Conservation (phyloP, 164 flowering plant genomes). For the Pachysandra terminalis region DNA sequence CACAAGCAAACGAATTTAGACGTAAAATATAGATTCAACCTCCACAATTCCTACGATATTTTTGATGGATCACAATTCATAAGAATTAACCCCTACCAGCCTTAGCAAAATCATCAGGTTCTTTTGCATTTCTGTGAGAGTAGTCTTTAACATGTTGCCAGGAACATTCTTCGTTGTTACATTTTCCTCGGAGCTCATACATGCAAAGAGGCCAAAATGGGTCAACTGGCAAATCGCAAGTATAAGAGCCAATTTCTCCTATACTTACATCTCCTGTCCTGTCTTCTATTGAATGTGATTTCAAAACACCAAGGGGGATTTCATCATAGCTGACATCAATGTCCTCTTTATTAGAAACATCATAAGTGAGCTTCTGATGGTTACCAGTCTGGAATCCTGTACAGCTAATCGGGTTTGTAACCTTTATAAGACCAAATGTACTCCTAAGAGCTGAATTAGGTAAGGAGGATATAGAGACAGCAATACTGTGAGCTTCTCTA, state of each 20-base stretch:
- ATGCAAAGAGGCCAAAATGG: conserved; percentile 90
- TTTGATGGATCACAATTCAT: neutral
- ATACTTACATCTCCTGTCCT: conserved; percentile 9
- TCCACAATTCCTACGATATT: neutral
- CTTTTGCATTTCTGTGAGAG: conserved; percentile 19
- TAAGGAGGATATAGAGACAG: conserved; percentile 11
- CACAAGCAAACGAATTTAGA: conserved; percentile 13
- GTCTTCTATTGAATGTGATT: conserved; percentile 13
- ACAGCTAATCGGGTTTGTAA: conserved; percentile 8
- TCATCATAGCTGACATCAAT: conserved; percentile 10
- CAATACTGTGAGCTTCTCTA: conserved; percentile 16
- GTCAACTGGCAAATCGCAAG: conserved; percentile 41
- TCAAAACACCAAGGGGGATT: conserved; percentile 5
- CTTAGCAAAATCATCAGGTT: conserved; percentile 20
- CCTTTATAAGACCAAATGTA: conserved; percentile 37
- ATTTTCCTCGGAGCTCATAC: conserved; percentile 93
- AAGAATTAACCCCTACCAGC: conserved; percentile 33
- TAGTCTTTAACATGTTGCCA: conserved; percentile 75
- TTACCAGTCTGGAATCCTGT: conserved; percentile 1
- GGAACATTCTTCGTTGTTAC: conserved; percentile 78
- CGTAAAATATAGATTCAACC: neutral
- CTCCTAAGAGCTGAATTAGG: conserved; percentile 35
- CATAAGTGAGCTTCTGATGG: conserved; percentile 5
- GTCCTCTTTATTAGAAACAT: conserved; percentile 17
- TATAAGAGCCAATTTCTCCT: conserved; percentile 38